Evolutionary conservation across 345 rosid species (phyloP).

Genomic region (rapeseed (Brassica napus)): Da-Ae NC_063445.1:51509001-51509500

Average conservation of each 20-base stretch:
- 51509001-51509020: conserved; percentile 37
- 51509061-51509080: conserved; percentile 17
- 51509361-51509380: conserved; percentile 63
- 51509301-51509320: conserved; percentile 44
- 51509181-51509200: not conserved
- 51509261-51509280: conserved; percentile 64
- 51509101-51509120: conserved; percentile 23
- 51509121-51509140: conserved; percentile 15
- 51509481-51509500: conserved; percentile 52
- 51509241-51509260: conserved; percentile 31
- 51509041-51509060: not conserved
- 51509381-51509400: not conserved
- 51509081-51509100: conserved; percentile 23
- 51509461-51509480: conserved; percentile 49
- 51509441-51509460: conserved; percentile 12
- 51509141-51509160: conserved; percentile 24
- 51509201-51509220: not conserved
- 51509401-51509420: conserved; percentile 50
- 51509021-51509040: not conserved
- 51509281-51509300: conserved; percentile 63
- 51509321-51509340: conserved; percentile 32
- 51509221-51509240: not conserved
- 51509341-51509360: conserved; percentile 38
- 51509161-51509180: not conserved
- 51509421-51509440: conserved; percentile 51